A percentile compares a stretch with the other conserved stretches of the same genome.
phyloP scores from a whole-genome alignment of 2,329 filamentous ascomycete genomes.

The Cladophialophora carrionii region DNA sequence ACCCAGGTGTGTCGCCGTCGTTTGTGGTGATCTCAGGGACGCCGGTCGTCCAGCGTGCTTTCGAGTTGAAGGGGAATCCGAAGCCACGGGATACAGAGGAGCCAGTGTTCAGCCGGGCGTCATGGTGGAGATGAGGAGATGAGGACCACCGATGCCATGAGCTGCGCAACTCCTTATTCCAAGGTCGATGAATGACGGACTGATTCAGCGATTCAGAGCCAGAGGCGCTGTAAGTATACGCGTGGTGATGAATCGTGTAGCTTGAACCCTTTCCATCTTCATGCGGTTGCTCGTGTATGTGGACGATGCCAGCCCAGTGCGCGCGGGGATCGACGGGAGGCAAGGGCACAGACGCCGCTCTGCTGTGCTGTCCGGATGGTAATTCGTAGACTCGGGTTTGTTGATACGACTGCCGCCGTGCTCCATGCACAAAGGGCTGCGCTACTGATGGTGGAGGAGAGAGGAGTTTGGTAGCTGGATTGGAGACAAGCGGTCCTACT shows the following conservation, averaged over 20 bases:
- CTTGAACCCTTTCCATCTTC: conserved; percentile 29
- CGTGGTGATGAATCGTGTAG: conserved; percentile 31
- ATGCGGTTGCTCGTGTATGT: conserved; percentile 29
- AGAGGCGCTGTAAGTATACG: conserved; percentile 53
- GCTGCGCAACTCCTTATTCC: conserved; percentile 1
- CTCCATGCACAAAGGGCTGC: conserved; percentile 8
- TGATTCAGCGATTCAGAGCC: conserved; percentile 34
- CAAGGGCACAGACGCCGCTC: conserved; percentile 37
- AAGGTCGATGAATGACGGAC: conserved; percentile 46
- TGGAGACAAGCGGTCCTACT: conserved; percentile 37
- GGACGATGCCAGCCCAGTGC: conserved; percentile 47
- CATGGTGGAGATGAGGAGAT: conserved; percentile 72
- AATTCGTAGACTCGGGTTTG: conserved; percentile 2
- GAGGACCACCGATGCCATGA: conserved; percentile 26
- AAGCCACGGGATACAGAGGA: conserved; percentile 34
- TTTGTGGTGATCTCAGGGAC: conserved; percentile 68
- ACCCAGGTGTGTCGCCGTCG: conserved; percentile 48
- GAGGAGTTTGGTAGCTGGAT: conserved; percentile 27
- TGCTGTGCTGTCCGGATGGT: conserved; percentile 17
- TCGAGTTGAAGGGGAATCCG: conserved; percentile 40
- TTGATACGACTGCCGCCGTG: conserved; percentile 27
- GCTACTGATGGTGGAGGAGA: conserved; percentile 28
- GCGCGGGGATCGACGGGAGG: conserved; percentile 49
- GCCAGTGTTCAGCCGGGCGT: conserved; percentile 56
- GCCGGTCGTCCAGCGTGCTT: conserved; percentile 59